These are phyloP conservation scores for Russula vinacea DNA, from an alignment of 768 basidiomycete genomes.

Conservation along the genomic window DNA sequence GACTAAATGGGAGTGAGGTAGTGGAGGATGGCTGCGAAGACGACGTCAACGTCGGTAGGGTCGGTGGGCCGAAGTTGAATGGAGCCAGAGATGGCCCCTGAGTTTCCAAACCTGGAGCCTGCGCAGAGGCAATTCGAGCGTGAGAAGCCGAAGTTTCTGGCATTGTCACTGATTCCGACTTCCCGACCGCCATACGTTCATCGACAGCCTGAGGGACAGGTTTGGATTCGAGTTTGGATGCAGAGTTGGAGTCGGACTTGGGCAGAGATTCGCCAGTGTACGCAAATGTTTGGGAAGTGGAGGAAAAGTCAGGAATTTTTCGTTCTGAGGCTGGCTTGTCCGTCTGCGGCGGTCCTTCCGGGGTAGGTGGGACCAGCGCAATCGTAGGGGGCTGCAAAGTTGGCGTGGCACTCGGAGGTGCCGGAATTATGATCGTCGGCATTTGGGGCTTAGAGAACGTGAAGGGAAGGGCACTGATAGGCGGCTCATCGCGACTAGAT, in stretches of 20 bases:
- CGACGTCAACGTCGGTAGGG: not conserved
- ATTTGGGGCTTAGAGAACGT: conserved; percentile 27
- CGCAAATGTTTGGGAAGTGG: conserved; percentile 47
- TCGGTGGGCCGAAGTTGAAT: conserved; percentile 9
- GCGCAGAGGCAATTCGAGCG: not conserved
- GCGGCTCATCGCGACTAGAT: conserved; percentile 43
- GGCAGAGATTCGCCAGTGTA: conserved; percentile 28
- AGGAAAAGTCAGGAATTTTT: conserved; percentile 63
- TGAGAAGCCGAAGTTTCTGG: not conserved
- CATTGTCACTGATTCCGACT: not conserved
- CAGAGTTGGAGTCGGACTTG: conserved; percentile 29
- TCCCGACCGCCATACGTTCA: not conserved
- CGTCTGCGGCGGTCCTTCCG: conserved; percentile 27
- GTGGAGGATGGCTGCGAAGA: not conserved
- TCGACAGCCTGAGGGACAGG: not conserved
- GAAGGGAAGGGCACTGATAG: conserved; percentile 30
- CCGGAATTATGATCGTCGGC: conserved; percentile 32
- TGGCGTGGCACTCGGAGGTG: conserved; percentile 14
- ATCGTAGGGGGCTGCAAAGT: conserved; percentile 31
- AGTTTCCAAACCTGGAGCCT: not conserved
- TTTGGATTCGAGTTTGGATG: not conserved
- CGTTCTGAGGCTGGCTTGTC: conserved; percentile 26
- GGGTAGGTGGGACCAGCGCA: conserved; percentile 35
- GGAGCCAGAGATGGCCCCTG: conserved; percentile 2
- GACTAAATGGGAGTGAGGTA: conserved; percentile 22